phyloP scores from a whole-genome alignment of 2,329 filamentous ascomycete species.

The Phialemonium atrogriseum region DNA sequence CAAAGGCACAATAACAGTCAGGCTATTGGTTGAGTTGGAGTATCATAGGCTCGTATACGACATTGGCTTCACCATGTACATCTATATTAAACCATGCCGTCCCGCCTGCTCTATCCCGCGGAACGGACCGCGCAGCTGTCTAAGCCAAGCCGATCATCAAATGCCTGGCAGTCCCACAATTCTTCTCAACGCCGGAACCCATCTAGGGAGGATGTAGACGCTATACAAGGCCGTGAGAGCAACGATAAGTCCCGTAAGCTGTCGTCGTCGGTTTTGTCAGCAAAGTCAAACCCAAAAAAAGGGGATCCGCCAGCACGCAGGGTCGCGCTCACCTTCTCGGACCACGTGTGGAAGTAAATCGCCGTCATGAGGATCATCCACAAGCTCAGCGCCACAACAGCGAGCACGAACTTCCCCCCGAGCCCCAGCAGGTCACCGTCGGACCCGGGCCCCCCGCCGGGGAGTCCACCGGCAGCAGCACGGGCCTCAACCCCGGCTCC shows the following conservation, averaged over 20 bases:
- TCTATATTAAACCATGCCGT: no score
- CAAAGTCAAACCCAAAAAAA: not conserved
- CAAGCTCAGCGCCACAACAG: slow-evolving; percentile 62
- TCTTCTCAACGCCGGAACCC: slow-evolving; percentile 35
- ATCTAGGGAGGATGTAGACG: slow-evolving; percentile 44
- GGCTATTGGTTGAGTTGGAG: not conserved
- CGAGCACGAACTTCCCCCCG: slow-evolving; percentile 47
- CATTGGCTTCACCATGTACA: no score
- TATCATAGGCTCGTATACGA: not conserved
- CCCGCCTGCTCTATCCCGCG: no score
- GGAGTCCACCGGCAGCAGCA: slow-evolving; percentile 9
- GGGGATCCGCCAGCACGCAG: not conserved
- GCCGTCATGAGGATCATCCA: slow-evolving; percentile 99
- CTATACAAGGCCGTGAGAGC: slow-evolving; percentile 37
- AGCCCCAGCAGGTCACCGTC: slow-evolving; percentile 28
- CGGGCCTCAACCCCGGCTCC: slow-evolving; percentile 42
- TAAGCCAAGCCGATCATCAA: slow-evolving; percentile 18
- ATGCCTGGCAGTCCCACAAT: slow-evolving; percentile 44
- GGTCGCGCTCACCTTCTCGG: slow-evolving; percentile 72
- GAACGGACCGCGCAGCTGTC: no score
- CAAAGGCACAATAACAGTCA: not conserved
- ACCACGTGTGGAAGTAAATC: slow-evolving; percentile 97
- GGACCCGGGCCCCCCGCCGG: slow-evolving; percentile 17
- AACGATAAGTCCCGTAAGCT: slow-evolving; percentile 47
- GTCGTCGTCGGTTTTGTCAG: slow-evolving; percentile 13